Conservation (phyloP, 1,284 basidiomycete species). For the Vanrija sp. region DNA sequence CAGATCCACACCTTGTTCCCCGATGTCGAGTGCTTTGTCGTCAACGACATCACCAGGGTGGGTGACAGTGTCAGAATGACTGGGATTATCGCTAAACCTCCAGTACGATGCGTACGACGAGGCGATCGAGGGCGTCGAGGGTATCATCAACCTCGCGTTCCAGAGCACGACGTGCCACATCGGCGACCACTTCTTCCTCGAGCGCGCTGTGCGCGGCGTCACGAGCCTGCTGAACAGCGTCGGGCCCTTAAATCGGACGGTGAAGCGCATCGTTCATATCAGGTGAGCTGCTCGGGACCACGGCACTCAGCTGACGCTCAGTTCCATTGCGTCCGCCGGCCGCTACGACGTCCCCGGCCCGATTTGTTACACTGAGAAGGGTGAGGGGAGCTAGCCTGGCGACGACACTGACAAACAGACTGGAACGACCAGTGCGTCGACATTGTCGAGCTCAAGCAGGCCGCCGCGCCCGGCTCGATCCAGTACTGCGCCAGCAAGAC, state of each 20-base stretch:
- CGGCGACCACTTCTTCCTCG: not conserved
- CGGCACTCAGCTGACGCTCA: not conserved
- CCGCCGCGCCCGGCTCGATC: conserved; percentile 50
- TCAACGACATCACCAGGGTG: conserved; percentile 58
- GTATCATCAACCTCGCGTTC: conserved; percentile 48
- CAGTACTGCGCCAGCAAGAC: conserved; percentile 57
- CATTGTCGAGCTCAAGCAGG: conserved; percentile 32
- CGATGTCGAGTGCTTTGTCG: conserved; percentile 48
- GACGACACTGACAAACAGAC: not conserved
- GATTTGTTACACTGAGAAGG: not conserved
- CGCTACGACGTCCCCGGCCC: not conserved
- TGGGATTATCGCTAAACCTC: not conserved
- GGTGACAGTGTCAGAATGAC: not conserved
- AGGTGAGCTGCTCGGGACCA: not conserved
- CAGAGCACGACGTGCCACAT: conserved; percentile 1
- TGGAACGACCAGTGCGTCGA: not conserved
- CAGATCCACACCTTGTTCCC: conserved; percentile 55
- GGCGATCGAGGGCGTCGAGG: conserved; percentile 62
- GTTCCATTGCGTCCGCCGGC: not conserved
- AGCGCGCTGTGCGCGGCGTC: conserved; percentile 1
- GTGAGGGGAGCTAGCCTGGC: not conserved
- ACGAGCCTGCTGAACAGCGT: not conserved
- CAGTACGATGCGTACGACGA: conserved; percentile 64
- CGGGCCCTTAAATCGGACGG: not conserved
- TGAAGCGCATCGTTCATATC: not conserved